phyloP scores from a whole-genome alignment of 768 basidiomycete species.

The Lactifluus pinguis region DNA sequence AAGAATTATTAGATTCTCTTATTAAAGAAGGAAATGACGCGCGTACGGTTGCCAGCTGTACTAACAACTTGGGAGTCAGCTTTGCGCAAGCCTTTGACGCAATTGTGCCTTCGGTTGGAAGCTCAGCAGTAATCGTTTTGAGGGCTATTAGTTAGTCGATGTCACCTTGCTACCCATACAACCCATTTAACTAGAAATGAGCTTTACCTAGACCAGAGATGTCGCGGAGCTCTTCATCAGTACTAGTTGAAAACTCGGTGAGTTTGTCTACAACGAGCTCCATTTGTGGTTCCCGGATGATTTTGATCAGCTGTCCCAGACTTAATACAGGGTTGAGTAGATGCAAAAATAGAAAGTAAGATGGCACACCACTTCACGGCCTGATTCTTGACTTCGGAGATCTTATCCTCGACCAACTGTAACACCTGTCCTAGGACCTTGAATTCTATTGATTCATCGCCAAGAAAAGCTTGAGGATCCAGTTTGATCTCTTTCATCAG shows the following conservation, averaged over 20 bases:
- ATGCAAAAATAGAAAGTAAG: neutral
- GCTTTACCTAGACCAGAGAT: slow-evolving; percentile 81
- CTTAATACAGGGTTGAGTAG: slow-evolving; percentile 31
- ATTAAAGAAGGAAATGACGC: neutral
- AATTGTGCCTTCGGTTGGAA: slow-evolving; percentile 75
- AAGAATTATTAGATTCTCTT: neutral
- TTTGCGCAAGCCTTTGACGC: slow-evolving; percentile 73
- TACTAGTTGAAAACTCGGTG: slow-evolving; percentile 73
- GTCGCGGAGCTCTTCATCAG: slow-evolving; percentile 90
- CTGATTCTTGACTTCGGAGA: slow-evolving; percentile 97
- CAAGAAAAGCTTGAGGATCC: slow-evolving; percentile 63
- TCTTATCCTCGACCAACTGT: slow-evolving; percentile 83
- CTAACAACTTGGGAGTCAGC: slow-evolving; percentile 74
- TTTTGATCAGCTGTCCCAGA: slow-evolving; percentile 84
- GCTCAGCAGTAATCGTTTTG: slow-evolving; percentile 89
- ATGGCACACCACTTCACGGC: slow-evolving; percentile 81
- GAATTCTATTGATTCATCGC: slow-evolving; percentile 81
- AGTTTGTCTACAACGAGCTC: slow-evolving; percentile 83
- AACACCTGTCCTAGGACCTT: slow-evolving; percentile 81
- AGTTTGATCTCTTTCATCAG: slow-evolving; percentile 81
- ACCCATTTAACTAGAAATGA: neutral
- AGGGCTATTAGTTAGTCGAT: slow-evolving; percentile 45
- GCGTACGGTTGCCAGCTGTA: slow-evolving; percentile 64
- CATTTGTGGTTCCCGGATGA: slow-evolving; percentile 75
- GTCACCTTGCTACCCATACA: neutral